Evolutionary conservation across 176 grass and related monocot species (phyloP).

Genomic region (Phoenix dactylifera): DNA sequence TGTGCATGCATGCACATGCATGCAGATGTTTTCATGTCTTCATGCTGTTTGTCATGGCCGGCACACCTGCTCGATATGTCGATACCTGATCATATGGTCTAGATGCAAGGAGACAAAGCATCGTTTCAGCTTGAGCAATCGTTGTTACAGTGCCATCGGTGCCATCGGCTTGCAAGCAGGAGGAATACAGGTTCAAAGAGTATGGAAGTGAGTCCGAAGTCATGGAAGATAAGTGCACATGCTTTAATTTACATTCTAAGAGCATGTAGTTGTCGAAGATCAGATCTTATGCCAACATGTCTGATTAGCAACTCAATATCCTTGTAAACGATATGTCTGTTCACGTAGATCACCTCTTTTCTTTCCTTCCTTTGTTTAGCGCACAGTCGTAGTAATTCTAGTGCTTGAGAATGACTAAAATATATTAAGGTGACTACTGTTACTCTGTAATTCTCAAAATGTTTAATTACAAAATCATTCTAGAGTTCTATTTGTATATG

Average conservation of each 20-base stretch:
- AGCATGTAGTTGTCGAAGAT: conserved; percentile 19
- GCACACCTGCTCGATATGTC: conserved; percentile 79
- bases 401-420: too few species aligned
- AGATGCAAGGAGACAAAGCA: conserved; percentile 89
- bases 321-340: conserved; percentile 49
- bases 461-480: too few species aligned
- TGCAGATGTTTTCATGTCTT: too few species aligned
- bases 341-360: not conserved
- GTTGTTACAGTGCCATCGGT: conserved; percentile 61
- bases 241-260: conserved; percentile 74
- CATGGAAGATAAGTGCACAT: conserved; percentile 64
- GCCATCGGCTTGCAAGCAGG: conserved; percentile 69
- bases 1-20: too few species aligned
- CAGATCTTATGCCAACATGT: conserved; percentile 23
- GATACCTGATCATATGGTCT: conserved; percentile 80
- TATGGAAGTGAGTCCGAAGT: conserved; percentile 77
- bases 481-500: too few species aligned
- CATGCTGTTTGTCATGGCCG: conserved; percentile 46
- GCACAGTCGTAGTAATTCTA: too few species aligned
- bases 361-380: not conserved
- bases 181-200: conserved; percentile 95
- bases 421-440: too few species aligned
- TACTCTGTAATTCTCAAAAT: too few species aligned
- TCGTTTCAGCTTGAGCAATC: conserved; percentile 78
- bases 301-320: conserved; percentile 26